These are phyloP conservation scores for Rubroshorea leprosula DNA, from an alignment of 345 rosid genomes.

Conservation along the genomic window DNA sequence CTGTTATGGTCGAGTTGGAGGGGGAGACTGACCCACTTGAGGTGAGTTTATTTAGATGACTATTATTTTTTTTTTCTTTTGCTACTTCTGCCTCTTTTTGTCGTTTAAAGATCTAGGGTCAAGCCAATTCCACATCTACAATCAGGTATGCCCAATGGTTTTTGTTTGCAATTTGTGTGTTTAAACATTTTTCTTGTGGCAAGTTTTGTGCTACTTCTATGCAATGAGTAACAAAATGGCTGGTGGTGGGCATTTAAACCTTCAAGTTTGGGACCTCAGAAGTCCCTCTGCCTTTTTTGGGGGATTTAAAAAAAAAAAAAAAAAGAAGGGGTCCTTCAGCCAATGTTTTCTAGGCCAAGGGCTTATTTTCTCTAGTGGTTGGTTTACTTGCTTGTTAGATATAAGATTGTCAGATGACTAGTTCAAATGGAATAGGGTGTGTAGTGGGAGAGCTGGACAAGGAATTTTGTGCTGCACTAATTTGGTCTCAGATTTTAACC, in stretches of 20 bases:
- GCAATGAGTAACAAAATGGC: too few species aligned
- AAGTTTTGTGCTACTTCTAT: not conserved
- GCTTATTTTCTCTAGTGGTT: not conserved
- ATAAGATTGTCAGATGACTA: too few species aligned
- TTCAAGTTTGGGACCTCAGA: not conserved
- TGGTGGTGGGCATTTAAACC: not conserved
- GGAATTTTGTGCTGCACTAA: too few species aligned
- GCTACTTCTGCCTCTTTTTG: not conserved
- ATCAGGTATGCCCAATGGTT: not conserved
- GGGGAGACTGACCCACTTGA: constrained; percentile 88
- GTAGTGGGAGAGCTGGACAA: too few species aligned
- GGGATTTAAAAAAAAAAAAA: not conserved
- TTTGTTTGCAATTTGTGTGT: not conserved
- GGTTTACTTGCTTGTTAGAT: too few species aligned
- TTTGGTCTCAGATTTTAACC: too few species aligned
- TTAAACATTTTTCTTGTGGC: not conserved
- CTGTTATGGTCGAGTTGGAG: constrained; percentile 89
- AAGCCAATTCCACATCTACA: not conserved
- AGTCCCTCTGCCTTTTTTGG: not conserved
- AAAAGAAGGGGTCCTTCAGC: not conserved
- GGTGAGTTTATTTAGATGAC: constrained; percentile 27
- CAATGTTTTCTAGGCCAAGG: not conserved
- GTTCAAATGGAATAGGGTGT: too few species aligned
- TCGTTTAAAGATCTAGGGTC: not conserved
- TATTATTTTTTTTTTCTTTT: not conserved